Evolutionary conservation across 306 rosid species (phyloP), one percentile per base, ranked within the genome.

Genomic region (Vachellia pachyceras): DNA sequence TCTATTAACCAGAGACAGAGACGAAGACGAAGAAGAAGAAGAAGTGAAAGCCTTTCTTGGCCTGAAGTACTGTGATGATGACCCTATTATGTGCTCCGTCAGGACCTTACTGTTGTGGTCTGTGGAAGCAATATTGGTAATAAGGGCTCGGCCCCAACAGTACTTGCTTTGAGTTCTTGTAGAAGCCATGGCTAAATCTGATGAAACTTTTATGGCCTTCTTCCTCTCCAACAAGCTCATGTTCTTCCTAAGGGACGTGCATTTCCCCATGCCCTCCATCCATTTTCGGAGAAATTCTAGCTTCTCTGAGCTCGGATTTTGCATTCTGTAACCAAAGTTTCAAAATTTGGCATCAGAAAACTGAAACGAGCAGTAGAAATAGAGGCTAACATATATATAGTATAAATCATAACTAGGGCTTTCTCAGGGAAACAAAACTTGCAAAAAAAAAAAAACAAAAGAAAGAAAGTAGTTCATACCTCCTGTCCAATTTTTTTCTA

Each of bases 121-220:
- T 18, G 22, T 60, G 15, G 86, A 77, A 57, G 92, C 85, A 17
- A 33, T 33, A 64, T 88, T 83, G 15, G 82, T 84, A 6, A 94
- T 85, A 36, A 94, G 66, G 57, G 93, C 89, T 18, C 79, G 87
- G 84, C 97, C 90, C 98, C 98, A 94, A 4, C 33, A 64, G 20
- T 49, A 4, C 7, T 89, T 89, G 40, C 41, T 65, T 60, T 92
- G 80, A 57, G 85, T 85, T 84, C 91, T 88, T 0, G 96, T 67
- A 0, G 86, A 84, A 63, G 98, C 98, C 91, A 90, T 94, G 80
- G 98, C 98, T 35, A 92, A 67, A 79, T 94, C 93, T 33, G 98
- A 94, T 0, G 96, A 86, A 0, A 87, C 64, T 87, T 94, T 94
- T 83, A 94, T 90, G 13, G 90, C 97, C 12, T 87, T 88, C 69